Conservation (phyloP, 1,284 basidiomycete species). For the Ceratobasidium sp. region DNA sequence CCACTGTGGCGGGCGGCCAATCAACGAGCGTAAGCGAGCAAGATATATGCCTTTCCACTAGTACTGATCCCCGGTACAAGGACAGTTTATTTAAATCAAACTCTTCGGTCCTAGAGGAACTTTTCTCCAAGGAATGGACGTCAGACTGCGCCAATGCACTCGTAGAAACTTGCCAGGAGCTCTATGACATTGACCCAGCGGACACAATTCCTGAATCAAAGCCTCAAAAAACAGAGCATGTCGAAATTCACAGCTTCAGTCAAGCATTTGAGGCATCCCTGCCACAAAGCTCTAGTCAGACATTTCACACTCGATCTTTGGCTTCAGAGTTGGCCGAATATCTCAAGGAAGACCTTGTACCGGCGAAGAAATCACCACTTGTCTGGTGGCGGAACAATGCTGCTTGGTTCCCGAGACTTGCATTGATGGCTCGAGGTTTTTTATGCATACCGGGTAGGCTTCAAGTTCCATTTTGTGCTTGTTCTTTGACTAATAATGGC, state of each 20-base stretch:
- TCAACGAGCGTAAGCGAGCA: too few relatives aligned
- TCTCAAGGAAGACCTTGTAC: background rate
- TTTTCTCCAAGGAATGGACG: background rate
- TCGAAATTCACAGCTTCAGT: background rate
- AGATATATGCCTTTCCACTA: too few relatives aligned
- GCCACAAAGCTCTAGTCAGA: background rate
- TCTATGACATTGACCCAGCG: background rate
- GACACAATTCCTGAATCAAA: too few relatives aligned
- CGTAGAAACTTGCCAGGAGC: background rate
- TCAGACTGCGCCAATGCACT: background rate
- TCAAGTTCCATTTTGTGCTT: background rate
- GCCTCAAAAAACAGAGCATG: too few relatives aligned
- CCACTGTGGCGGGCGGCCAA: too few relatives aligned
- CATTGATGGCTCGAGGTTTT: conserved; percentile 18
- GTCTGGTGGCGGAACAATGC: background rate
- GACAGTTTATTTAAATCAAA: background rate
- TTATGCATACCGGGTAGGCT: conserved; percentile 28
- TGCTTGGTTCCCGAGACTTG: conserved; percentile 6
- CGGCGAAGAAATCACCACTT: background rate
- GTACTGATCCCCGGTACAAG: background rate
- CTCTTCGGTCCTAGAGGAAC: background rate
- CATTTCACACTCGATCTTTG: background rate
- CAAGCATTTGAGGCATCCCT: background rate
- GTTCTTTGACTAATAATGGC: background rate
- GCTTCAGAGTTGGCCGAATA: background rate